Conservation (phyloP, 768 basidiomycete species). For the Boletus huronensis region DNA sequence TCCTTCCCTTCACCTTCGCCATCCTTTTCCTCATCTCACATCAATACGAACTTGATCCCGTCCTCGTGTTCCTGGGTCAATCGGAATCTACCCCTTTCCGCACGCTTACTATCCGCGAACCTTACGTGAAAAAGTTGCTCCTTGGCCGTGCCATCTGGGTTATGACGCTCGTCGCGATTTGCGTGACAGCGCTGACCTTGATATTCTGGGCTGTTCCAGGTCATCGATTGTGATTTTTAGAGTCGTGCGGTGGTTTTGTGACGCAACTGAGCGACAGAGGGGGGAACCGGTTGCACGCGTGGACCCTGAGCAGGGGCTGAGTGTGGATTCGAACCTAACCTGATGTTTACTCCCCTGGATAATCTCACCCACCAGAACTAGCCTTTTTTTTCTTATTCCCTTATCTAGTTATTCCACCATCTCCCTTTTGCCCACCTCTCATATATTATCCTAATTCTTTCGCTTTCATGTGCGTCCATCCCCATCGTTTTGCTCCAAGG, state of each 20-base stretch:
- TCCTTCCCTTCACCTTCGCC: slow-evolving; percentile 89
- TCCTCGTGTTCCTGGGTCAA: slow-evolving; percentile 89
- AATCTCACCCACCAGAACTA: slow-evolving; percentile 17
- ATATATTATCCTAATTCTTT: slow-evolving; percentile 28
- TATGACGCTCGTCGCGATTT: slow-evolving; percentile 67
- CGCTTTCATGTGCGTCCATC: slow-evolving; percentile 17
- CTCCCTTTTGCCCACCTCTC: slow-evolving; percentile 16
- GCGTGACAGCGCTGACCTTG: slow-evolving; percentile 79
- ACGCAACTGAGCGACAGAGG: not conserved
- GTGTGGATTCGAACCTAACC: slow-evolving; percentile 15
- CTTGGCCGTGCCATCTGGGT: slow-evolving; percentile 92
- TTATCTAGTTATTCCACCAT: slow-evolving; percentile 29
- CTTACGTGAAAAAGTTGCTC: slow-evolving; percentile 89
- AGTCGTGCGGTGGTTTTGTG: not conserved
- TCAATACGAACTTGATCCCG: slow-evolving; percentile 95
- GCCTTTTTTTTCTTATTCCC: slow-evolving; percentile 27
- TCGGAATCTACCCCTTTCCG: slow-evolving; percentile 98
- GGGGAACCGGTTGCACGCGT: slow-evolving; percentile 10
- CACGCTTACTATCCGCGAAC: slow-evolving; percentile 86
- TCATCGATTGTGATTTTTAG: slow-evolving; percentile 60
- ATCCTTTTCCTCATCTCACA: slow-evolving; percentile 90
- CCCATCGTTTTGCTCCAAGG: slow-evolving; percentile 16
- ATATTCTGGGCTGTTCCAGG: slow-evolving; percentile 97
- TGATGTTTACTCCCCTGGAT: slow-evolving; percentile 20
- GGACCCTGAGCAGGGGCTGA: slow-evolving; percentile 12